Percentiles rank a stretch among this genome's conserved stretches.
These are phyloP conservation scores for Rhododendron ferrugineum DNA, from an alignment of 148 eudicot genomes.

Conservation along the genomic window DNA sequence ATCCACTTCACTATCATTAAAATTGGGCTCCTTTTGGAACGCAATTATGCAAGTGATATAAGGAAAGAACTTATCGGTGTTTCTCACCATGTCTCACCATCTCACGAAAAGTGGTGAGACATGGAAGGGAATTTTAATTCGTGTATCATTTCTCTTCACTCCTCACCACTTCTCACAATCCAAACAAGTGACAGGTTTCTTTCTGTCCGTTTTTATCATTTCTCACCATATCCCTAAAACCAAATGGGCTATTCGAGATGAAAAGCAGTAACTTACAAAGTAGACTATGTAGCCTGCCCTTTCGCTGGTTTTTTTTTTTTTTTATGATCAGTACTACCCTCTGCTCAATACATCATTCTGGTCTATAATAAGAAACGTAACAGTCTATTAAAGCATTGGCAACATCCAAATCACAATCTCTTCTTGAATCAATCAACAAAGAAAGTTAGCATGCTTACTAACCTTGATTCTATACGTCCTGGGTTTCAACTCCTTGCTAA, in stretches of 20 bases:
- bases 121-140: neutral
- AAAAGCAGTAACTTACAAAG: neutral
- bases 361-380: neutral
- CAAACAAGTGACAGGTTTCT: neutral
- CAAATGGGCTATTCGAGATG: neutral
- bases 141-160: neutral
- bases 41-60: neutral
- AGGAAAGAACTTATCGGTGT: neutral
- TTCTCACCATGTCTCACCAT: neutral
- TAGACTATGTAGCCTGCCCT: neutral
- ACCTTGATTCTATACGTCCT: slow-evolving; percentile 94
- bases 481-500: slow-evolving; percentile 82
- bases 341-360: neutral
- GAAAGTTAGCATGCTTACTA: slow-evolving; percentile 3
- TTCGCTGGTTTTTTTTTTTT: neutral
- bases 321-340: neutral
- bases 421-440: neutral
- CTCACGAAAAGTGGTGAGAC: neutral
- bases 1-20: neutral
- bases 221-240: neutral
- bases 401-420: neutral
- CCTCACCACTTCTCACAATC: neutral
- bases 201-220: neutral
- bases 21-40: neutral
- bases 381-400: neutral